Evolutionary conservation across 1,284 basidiomycete genomes (phyloP).

Genomic region (Gymnopus androsaceus): DNA sequence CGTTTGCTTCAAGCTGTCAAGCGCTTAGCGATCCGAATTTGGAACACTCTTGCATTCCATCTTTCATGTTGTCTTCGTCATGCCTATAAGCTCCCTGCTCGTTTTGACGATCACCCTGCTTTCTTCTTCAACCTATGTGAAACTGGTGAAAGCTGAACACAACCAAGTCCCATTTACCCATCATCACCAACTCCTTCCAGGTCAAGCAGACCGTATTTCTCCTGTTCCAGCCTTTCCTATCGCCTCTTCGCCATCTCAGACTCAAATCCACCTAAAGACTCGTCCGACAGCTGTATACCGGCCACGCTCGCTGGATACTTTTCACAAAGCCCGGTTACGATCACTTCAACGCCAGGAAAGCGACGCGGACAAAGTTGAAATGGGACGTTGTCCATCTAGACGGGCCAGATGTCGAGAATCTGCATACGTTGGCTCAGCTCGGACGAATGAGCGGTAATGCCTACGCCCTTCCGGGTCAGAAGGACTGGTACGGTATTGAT

Average conservation of each 20-base stretch:
- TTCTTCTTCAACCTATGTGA: background rate
- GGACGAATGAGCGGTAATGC: constrained; percentile 91
- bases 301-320: constrained; percentile 52
- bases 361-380: constrained; percentile 43
- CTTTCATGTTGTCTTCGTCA: too few relatives aligned
- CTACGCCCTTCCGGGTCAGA: constrained; percentile 69
- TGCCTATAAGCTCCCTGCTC: too few relatives aligned
- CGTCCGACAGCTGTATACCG: constrained; percentile 61
- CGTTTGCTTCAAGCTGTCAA: too few relatives aligned
- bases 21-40: too few relatives aligned
- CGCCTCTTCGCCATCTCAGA: constrained; percentile 4
- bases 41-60: too few relatives aligned
- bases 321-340: constrained; percentile 52
- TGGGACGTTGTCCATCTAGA: constrained; percentile 60
- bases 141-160: background rate
- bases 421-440: constrained; percentile 80
- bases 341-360: constrained; percentile 40
- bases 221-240: background rate
- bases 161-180: background rate
- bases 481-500: constrained; percentile 86
- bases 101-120: background rate
- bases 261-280: constrained; percentile 39
- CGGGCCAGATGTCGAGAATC: constrained; percentile 77
- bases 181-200: background rate
- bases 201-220: background rate